Percentiles rank a stretch among this genome's conserved stretches.
These are phyloP conservation scores for Rubia balearica DNA, from an alignment of 305 asterid species.

Conservation along the genomic window DNA sequence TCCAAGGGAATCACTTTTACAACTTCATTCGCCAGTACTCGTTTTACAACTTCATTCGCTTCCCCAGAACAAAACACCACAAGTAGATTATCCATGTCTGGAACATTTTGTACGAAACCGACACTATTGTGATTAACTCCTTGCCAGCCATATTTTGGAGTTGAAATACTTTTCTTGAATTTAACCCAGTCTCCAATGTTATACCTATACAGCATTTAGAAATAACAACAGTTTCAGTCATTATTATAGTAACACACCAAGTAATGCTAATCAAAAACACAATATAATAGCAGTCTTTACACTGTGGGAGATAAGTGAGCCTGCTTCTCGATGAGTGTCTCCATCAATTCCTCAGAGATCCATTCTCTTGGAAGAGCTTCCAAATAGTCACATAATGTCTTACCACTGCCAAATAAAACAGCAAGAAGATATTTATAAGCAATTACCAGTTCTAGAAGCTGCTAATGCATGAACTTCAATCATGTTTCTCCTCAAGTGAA, in stretches of 20 bases:
- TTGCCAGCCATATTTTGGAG: slow-evolving; percentile 90
- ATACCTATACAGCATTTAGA: slow-evolving; percentile 42
- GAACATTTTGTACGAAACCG: slow-evolving; percentile 88
- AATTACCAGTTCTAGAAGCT: slow-evolving; percentile 3
- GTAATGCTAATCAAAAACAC: slow-evolving; percentile 16
- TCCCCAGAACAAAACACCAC: slow-evolving; percentile 86
- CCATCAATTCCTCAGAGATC: slow-evolving; percentile 93
- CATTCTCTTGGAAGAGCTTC: slow-evolving; percentile 98
- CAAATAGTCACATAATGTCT: slow-evolving; percentile 68
- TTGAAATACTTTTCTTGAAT: slow-evolving; percentile 59
- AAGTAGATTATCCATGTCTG: slow-evolving; percentile 59
- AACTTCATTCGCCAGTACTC: slow-evolving; percentile 63
- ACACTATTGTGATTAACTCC: slow-evolving; percentile 84
- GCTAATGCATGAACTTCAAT: not conserved
- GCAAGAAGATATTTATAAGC: slow-evolving; percentile 2
- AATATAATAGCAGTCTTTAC: slow-evolving; percentile 32
- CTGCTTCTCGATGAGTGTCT: slow-evolving; percentile 65
- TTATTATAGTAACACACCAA: not conserved
- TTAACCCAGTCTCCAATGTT: slow-evolving; percentile 94
- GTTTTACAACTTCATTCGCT: slow-evolving; percentile 21
- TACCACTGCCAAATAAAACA: slow-evolving; percentile 61
- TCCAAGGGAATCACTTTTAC: slow-evolving; percentile 85
- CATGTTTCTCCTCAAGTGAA: slow-evolving; percentile 10
- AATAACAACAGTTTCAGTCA: slow-evolving; percentile 7
- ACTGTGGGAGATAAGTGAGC: slow-evolving; percentile 71